Conservation (phyloP, 2,329 filamentous ascomycete species). For the Curvularia hawaiiensis region DNA sequence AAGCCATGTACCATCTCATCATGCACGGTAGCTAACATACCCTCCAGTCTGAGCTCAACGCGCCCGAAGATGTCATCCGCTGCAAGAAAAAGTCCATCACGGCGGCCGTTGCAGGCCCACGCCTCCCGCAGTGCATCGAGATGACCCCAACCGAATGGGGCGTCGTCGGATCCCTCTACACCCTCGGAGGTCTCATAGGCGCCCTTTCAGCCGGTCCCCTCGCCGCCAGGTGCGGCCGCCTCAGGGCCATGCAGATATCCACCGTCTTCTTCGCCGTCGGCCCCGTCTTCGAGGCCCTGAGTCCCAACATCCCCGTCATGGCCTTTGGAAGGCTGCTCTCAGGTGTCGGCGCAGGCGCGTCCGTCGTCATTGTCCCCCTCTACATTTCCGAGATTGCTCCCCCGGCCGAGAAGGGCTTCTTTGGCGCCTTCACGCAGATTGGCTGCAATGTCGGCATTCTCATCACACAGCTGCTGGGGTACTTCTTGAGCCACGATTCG, state of each 20-base stretch:
- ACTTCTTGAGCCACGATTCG: conserved; percentile 79
- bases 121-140: conserved; percentile 78
- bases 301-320: conserved; percentile 70
- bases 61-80: conserved; percentile 90
- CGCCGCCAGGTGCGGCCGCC: conserved; percentile 77
- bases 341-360: conserved; percentile 83
- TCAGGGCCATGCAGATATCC: conserved; percentile 76
- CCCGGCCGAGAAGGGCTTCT: conserved; percentile 71
- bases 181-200: conserved; percentile 83
- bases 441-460: conserved; percentile 93
- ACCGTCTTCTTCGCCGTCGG: conserved; percentile 78
- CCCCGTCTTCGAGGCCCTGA: conserved; percentile 74
- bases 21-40: conserved; percentile 23
- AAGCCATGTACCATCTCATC: neutral
- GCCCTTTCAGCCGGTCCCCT: conserved; percentile 80
- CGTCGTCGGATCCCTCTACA: conserved; percentile 87
- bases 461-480: conserved; percentile 80
- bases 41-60: conserved; percentile 85
- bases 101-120: conserved; percentile 40
- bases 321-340: conserved; percentile 77
- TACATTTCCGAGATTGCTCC: conserved; percentile 94
- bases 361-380: conserved; percentile 90
- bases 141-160: conserved; percentile 86
- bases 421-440: conserved; percentile 84
- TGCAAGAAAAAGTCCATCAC: conserved; percentile 69